Conservation (phyloP, 176 grass and related monocot species). For the Panicum miliaceum region DNA sequence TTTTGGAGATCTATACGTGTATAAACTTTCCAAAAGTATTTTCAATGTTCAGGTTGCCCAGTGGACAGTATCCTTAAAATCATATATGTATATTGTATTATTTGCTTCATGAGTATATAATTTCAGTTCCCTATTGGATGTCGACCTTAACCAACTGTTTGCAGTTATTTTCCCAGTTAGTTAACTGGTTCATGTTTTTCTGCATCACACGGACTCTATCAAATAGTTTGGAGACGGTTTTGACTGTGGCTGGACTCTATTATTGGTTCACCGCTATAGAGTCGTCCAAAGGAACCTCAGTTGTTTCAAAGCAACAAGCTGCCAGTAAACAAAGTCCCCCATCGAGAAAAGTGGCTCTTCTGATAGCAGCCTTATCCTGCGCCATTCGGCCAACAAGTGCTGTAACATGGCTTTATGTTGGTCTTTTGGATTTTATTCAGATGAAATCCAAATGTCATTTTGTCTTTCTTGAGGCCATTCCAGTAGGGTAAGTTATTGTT, state of each 20-base stretch:
- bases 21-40: slow-evolving; percentile 84
- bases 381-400: slow-evolving; percentile 93
- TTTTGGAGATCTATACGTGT: slow-evolving; percentile 78
- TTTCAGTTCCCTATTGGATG: slow-evolving; percentile 18
- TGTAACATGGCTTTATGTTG: slow-evolving; percentile 88
- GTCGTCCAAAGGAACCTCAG: slow-evolving; percentile 46
- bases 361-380: slow-evolving; percentile 79
- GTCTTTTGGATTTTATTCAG: slow-evolving; percentile 77
- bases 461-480: slow-evolving; percentile 74
- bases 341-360: slow-evolving; percentile 77
- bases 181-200: slow-evolving; percentile 97
- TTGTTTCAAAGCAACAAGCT: slow-evolving; percentile 26
- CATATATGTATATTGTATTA: background rate
- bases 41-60: slow-evolving; percentile 70
- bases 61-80: slow-evolving; percentile 80
- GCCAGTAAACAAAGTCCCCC: slow-evolving; percentile 14
- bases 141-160: slow-evolving; percentile 53
- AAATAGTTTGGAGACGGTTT: slow-evolving; percentile 89
- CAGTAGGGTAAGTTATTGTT: slow-evolving; percentile 59
- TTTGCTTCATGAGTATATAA: background rate
- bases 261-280: slow-evolving; percentile 73
- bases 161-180: slow-evolving; percentile 80
- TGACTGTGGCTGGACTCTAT: slow-evolving; percentile 79
- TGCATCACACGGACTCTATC: slow-evolving; percentile 85
- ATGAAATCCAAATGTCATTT: slow-evolving; percentile 62